Evolutionary conservation across 2,329 filamentous ascomycete species (phyloP), one percentile per base, ranked within the genome.

Genomic region (Pseudogymnoascus sp.): DNA sequence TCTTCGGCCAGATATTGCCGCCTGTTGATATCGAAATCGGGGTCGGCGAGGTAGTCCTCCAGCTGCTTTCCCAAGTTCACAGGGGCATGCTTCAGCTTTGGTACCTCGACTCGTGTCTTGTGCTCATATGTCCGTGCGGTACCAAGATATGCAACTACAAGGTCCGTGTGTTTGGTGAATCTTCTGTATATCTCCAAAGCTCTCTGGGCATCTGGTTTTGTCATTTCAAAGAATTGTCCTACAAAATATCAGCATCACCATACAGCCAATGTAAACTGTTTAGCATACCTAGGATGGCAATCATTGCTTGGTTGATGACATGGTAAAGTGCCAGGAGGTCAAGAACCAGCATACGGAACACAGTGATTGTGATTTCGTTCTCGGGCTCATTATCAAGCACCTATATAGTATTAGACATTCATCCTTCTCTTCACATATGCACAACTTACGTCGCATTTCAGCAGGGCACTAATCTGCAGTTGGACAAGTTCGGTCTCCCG

Each of bases 141-240:
- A 69, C 88, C 87, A 53, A 99, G 83, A 72, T 93, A 99, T 70
- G 91, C 87, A 14, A 99, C 93, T 0, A 97, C 93, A 67, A 88
- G 86, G 70, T 97, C 93, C 6, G 95, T 99, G 75, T 96, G 93
- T 70, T 86, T 89, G 14, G 91, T 91, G 72, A 99, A 99, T 14
- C 83, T 89, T 73, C 93, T 90, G 77, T 99, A 99, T 66, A 99
- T 93, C 65, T 86, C 83, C 77, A 99, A 86, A 64, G 95, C 92
- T 67, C 93, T 85, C 74, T 97, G 91, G 64, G 95, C 96, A 76
- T 99, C 95, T 26, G 90, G 83, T 72, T 90, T 91, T 61, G 95
- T 97, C 89, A 99, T 93, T 78, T 99, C 95, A 71, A 99, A 99
- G 76, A 97, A 99, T 76, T 96, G 91, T 70, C 95, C 92, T 96